Percentiles rank a stretch among this genome's conserved stretches.
These are phyloP conservation scores for Solanum pinnatisectum DNA, from an alignment of 257 asterid genomes.

Conservation along the genomic window DNA sequence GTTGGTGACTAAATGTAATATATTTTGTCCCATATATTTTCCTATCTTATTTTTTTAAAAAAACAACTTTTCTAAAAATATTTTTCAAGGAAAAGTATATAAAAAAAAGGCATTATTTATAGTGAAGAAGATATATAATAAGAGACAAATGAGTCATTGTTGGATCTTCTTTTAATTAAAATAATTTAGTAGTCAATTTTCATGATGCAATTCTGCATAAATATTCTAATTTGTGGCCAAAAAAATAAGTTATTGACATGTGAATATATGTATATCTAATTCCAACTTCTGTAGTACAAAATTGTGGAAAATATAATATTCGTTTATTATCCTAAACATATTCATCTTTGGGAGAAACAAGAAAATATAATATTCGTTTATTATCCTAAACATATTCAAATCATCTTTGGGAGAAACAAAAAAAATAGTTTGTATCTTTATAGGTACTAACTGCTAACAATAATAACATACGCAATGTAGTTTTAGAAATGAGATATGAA, in stretches of 20 bases:
- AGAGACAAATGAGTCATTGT: background rate
- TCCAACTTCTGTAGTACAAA: background rate
- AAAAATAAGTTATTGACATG: background rate
- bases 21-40: background rate
- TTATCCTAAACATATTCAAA: background rate
- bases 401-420: background rate
- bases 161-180: background rate
- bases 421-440: background rate
- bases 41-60: background rate
- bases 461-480: rapidly evolving
- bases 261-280: background rate
- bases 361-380: background rate
- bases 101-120: background rate
- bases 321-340: background rate
- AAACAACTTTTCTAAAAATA: background rate
- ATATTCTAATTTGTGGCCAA: background rate
- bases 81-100: background rate
- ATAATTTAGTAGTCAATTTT: background rate
- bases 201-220: background rate
- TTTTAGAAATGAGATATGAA: background rate
- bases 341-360: background rate
- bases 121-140: background rate
- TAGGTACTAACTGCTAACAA: background rate
- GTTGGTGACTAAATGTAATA: too few relatives aligned
- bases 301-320: background rate